A percentile compares a stretch with the other conserved stretches of the same genome.
phyloP scores from a whole-genome alignment of 2,329 filamentous ascomycete species.

The Ophiostoma perfectum region DNA sequence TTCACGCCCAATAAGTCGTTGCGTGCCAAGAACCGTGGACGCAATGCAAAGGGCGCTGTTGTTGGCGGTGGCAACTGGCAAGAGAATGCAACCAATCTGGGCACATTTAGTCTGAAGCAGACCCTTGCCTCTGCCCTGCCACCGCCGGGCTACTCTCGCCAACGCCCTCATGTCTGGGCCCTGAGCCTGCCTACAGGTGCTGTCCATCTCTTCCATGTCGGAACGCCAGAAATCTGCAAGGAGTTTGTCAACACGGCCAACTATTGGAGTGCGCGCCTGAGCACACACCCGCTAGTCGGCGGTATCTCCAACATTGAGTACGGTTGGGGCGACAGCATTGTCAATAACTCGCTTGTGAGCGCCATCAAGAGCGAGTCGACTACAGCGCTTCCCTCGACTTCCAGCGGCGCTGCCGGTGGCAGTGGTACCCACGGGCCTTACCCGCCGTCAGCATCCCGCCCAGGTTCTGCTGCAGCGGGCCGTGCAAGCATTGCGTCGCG shows the following conservation, averaged over 20 bases:
- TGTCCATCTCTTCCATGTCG: slow-evolving; percentile 96
- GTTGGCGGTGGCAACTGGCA: slow-evolving; percentile 98
- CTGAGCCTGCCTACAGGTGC: slow-evolving; percentile 86
- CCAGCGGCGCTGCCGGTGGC: neutral
- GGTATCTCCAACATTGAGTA: slow-evolving; percentile 97
- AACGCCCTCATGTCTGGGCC: slow-evolving; percentile 88
- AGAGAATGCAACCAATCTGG: slow-evolving; percentile 86
- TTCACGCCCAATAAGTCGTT: slow-evolving; percentile 78
- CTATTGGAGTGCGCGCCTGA: slow-evolving; percentile 93
- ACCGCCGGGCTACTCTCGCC: slow-evolving; percentile 85
- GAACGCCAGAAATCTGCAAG: slow-evolving; percentile 86
- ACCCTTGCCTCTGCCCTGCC: slow-evolving; percentile 88
- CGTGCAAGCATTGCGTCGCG: slow-evolving; percentile 28
- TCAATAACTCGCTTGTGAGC: slow-evolving; percentile 54
- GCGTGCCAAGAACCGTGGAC: slow-evolving; percentile 58
- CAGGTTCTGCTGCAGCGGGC: slow-evolving; percentile 43
- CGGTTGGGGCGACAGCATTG: slow-evolving; percentile 83
- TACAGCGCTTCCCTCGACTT: slow-evolving; percentile 18
- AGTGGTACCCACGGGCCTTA: slow-evolving; percentile 25
- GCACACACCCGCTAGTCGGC: slow-evolving; percentile 86
- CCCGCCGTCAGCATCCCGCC: slow-evolving; percentile 37
- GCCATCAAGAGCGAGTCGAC: slow-evolving; percentile 49
- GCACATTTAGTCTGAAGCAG: slow-evolving; percentile 81
- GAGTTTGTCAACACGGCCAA: slow-evolving; percentile 94
- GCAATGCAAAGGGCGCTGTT: slow-evolving; percentile 51